Percentiles rank a stretch among this genome's conserved stretches.
phyloP scores from a whole-genome alignment of 2,329 filamentous ascomycete species.

The Ophioceras dolichostomum region DNA sequence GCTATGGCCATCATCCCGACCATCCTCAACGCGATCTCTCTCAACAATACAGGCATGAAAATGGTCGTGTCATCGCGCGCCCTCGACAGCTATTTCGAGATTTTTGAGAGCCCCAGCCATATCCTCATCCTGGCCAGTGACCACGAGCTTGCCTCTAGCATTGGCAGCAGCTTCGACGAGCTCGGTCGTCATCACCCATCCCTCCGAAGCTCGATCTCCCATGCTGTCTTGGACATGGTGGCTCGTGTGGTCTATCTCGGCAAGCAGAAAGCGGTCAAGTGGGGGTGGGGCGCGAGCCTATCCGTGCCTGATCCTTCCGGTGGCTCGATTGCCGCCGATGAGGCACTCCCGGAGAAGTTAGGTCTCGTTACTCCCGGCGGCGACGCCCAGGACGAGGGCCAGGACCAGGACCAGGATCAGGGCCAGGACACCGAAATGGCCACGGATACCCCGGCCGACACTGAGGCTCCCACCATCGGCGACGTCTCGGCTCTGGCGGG shows the following conservation, averaged over 20 bases:
- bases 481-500: too few relatives aligned
- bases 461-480: constrained; percentile 16
- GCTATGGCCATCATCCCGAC: constrained; percentile 78
- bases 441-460: constrained; percentile 1
- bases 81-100: constrained; percentile 79
- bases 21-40: constrained; percentile 84
- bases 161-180: constrained; percentile 86
- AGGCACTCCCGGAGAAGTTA: background rate
- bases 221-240: constrained; percentile 82
- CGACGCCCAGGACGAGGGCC: constrained; percentile 11
- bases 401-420: too few relatives aligned
- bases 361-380: too few relatives aligned
- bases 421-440: constrained; percentile 1
- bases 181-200: constrained; percentile 85
- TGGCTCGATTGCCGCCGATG: constrained; percentile 1
- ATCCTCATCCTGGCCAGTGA: constrained; percentile 70
- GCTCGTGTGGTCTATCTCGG: constrained; percentile 67
- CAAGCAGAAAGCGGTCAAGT: constrained; percentile 52
- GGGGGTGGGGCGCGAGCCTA: constrained; percentile 69
- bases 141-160: constrained; percentile 51
- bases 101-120: constrained; percentile 90
- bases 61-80: constrained; percentile 76
- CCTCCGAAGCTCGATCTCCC: constrained; percentile 67
- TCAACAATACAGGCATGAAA: constrained; percentile 79
- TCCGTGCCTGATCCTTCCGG: background rate